Evolutionary conservation across 2,329 filamentous ascomycete genomes (phyloP), one percentile per base, ranked within the genome.

Genomic region (Penicillium nordicum): DNA sequence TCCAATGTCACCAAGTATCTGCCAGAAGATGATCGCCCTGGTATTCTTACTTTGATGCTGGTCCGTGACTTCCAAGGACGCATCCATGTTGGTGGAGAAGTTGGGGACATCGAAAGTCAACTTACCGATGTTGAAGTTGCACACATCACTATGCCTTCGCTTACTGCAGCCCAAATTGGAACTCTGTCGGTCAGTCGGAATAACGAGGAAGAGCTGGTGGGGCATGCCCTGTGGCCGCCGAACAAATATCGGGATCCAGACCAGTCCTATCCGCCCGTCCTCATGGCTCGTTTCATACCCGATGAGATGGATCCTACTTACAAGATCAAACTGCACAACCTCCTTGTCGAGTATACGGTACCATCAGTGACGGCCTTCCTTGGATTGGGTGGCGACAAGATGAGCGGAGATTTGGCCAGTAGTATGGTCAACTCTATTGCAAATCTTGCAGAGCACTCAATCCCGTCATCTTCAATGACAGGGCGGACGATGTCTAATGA

Each of bases 271-370:
- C 64, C 74, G 16, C 86, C 87, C 0, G 90, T 92, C 61, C 72
- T 97, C 51, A 96, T 96, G 87, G 84, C 89, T 57, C 84, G 94
- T 48, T 89, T 96, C 76, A 89, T 99, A 62, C 91, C 91, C 0
- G 92, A 97, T 69, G 93, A 97, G 70, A 90, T 95, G 76, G 93
- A 97, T 61, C 93, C 95, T 0, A 86, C 90, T 7, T 79, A 97
- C 63, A 96, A 95, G 71, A 73, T 97, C 56, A 95, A 96, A 70
- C 76, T 97, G 41, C 89, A 89, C 72, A 92, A 96, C 59, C 65
- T 96, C 5, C 88, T 86, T 57, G 74, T 91, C n/a, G 95, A 99
- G 70, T 99, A 99, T 71, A 88, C 88, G 16, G 89, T 97, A 4
- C 84, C 90, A 0, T 90, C 89, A 0, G 73, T 97, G 0, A 88